phyloP scores from a whole-genome alignment of 495 filamentous ascomycete genomes.

The Cercophora scortea region DNA sequence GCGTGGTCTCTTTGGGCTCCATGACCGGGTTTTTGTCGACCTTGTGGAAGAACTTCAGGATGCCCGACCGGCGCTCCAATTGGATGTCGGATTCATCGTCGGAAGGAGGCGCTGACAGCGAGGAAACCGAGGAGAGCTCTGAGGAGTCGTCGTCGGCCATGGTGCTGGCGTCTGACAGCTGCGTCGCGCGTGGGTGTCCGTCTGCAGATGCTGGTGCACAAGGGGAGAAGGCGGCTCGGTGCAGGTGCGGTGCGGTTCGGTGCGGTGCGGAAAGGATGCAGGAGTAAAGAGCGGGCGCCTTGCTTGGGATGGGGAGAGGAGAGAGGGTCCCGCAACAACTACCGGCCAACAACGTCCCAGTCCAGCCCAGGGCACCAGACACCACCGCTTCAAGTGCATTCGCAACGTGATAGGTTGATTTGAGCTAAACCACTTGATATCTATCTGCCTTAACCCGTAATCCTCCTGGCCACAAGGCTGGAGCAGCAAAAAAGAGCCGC shows the following conservation, averaged over 20 bases:
- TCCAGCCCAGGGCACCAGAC: slow-evolving; percentile 10
- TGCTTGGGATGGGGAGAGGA: slow-evolving; percentile 1
- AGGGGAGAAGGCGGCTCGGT: slow-evolving; percentile 3
- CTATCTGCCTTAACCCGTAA: not conserved
- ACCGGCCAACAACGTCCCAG: slow-evolving; percentile 17
- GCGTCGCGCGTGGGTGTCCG: too few species aligned
- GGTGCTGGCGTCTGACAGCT: slow-evolving; percentile 8
- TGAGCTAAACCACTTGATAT: not conserved
- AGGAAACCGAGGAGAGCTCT: slow-evolving; percentile 47
- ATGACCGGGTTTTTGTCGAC: slow-evolving; percentile 29
- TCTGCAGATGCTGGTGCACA: slow-evolving; percentile 5
- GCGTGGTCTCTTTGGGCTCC: slow-evolving; percentile 41
- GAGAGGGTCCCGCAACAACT: slow-evolving; percentile 24
- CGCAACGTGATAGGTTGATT: slow-evolving; percentile 24
- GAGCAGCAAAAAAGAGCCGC: too few species aligned
- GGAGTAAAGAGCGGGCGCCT: not conserved
- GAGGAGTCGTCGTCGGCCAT: slow-evolving; percentile 49
- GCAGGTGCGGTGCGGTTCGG: not conserved
- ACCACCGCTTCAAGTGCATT: not conserved
- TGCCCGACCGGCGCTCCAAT: slow-evolving; percentile 41
- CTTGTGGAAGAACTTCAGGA: slow-evolving; percentile 52
- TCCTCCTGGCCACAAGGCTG: not conserved
- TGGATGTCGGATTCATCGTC: slow-evolving; percentile 44
- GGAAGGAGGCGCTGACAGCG: slow-evolving; percentile 44
- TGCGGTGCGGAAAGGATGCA: not conserved